Evolutionary conservation across 1,139 yeast species (phyloP).

Genomic region (Pichiaceae sp.): DNA sequence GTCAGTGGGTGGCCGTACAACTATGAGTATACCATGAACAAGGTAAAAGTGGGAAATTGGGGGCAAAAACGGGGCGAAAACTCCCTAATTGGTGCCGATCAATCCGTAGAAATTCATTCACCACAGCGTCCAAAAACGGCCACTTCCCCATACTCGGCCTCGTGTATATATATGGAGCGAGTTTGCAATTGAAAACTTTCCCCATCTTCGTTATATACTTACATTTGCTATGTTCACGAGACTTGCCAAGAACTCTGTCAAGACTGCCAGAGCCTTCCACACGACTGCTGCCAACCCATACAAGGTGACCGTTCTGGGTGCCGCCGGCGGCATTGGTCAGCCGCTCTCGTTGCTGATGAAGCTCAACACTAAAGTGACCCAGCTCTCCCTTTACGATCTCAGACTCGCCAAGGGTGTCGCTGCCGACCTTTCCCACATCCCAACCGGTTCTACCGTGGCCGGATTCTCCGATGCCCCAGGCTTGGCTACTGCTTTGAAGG

Average conservation of each 20-base stretch:
- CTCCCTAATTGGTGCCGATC: too few relatives aligned
- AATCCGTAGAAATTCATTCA: too few relatives aligned
- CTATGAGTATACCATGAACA: too few relatives aligned
- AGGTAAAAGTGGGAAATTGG: too few relatives aligned
- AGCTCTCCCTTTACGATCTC: constrained; percentile 83
- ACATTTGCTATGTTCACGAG: constrained; percentile 35
- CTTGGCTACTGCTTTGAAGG: constrained; percentile 65
- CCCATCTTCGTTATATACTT: too few relatives aligned
- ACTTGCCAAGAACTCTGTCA: constrained; percentile 8
- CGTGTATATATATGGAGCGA: too few relatives aligned
- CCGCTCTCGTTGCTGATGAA: constrained; percentile 88
- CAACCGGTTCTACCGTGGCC: constrained; percentile 76
- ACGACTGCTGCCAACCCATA: constrained; percentile 57
- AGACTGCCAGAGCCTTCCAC: constrained; percentile 42
- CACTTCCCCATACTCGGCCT: too few relatives aligned
- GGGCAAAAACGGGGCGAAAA: too few relatives aligned
- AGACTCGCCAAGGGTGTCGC: constrained; percentile 97
- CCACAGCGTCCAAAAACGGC: too few relatives aligned
- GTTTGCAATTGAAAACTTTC: too few relatives aligned
- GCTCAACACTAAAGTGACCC: constrained; percentile 77
- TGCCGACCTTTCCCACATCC: constrained; percentile 89
- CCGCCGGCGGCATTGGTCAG: constrained; percentile 99
- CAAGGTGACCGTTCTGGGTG: constrained; percentile 90
- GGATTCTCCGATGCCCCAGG: constrained; percentile 75
- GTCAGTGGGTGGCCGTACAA: too few relatives aligned